Base-by-base conservation (phyloP, 768 basidiomycete species). In the Suillus paluster region DNA sequence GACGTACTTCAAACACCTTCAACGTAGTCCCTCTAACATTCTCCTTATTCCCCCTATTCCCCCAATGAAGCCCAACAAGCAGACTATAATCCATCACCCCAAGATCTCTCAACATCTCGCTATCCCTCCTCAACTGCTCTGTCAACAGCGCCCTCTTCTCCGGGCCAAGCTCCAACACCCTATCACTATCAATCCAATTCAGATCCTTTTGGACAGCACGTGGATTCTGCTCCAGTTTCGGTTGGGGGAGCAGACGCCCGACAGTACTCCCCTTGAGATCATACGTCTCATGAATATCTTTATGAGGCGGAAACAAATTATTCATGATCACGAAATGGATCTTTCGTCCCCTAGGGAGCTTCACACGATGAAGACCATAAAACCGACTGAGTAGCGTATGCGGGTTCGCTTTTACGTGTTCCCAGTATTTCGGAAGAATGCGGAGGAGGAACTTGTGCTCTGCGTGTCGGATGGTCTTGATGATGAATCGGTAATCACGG, bases 241-340 rank as follows among this genome's bases (percentile, higher is more conserved):
- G 93, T 71, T 97, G 95, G 1, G 95, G 83, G 65, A 94, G 95
- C 74, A 88, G 82, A 27, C 97, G 81, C 0, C 96, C 97, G 2
- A 97, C 87, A 0, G 96, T 95, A 52, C 91, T 94, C 2, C 96
- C 97, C 73, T 99, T 99, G 66, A 99, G 82, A 75, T 99, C 97
- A 71, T 92, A 99, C 34, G 96, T 97, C 80, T 98, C 97, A 76
- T 99, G 97, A 46, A 99, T 84, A 73, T 99, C 97, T 66, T 94
- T 88, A 77, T 99, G 97, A 0, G 97, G 91, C 0, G 97, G 97
- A 78, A 99, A 98, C 33, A 99, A 84, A 74, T 99, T 99, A 81
- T 99, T 99, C 95, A 99, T 98, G 77, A 99, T 97, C 59, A 99
- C 95, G 72, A 99, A 99, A 74, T 99, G 97, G 58, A 99, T 99